Conservation (phyloP, 805 yeast species). For the Candida piceae region DNA sequence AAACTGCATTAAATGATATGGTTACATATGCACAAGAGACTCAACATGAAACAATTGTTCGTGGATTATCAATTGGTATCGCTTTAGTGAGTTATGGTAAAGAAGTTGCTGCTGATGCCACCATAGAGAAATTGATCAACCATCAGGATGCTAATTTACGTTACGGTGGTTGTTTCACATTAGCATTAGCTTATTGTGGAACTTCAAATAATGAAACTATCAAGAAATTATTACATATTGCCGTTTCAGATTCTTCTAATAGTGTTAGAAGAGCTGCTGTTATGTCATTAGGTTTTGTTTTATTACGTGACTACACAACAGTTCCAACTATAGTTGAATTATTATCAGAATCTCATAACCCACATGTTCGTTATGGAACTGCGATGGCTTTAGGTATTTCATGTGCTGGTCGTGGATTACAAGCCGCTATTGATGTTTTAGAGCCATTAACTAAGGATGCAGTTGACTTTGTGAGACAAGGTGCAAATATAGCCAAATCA, state of each 20-base stretch:
- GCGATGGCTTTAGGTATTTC: conserved; percentile 96
- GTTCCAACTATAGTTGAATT: conserved; percentile 94
- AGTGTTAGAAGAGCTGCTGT: conserved; percentile 97
- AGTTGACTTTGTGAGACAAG: conserved; percentile 96
- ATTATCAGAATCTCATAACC: conserved; percentile 90
- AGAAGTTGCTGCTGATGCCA: conserved; percentile 71
- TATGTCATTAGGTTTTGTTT: conserved; percentile 82
- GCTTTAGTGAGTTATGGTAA: conserved; percentile 83
- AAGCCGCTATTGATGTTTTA: conserved; percentile 84
- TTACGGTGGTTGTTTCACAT: conserved; percentile 92
- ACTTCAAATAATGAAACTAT: conserved; percentile 89
- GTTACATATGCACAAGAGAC: conserved; percentile 89
- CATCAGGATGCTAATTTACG: conserved; percentile 83
- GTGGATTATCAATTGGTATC: conserved; percentile 88
- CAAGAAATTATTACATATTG: conserved; percentile 79
- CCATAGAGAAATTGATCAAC: conserved; percentile 58
- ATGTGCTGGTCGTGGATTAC: conserved; percentile 90
- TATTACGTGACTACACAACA: conserved; percentile 85
- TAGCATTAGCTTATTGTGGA: conserved; percentile 95
- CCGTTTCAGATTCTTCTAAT: conserved; percentile 94
- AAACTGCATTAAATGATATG: conserved; percentile 70
- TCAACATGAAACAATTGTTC: conserved; percentile 89
- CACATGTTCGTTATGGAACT: conserved; percentile 97
- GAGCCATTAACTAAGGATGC: conserved; percentile 92
- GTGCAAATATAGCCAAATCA: conserved; percentile 87